Evolutionary conservation across 108 stramenopile genomes (phyloP).

Genomic region (Nitzschia sp.): DNA sequence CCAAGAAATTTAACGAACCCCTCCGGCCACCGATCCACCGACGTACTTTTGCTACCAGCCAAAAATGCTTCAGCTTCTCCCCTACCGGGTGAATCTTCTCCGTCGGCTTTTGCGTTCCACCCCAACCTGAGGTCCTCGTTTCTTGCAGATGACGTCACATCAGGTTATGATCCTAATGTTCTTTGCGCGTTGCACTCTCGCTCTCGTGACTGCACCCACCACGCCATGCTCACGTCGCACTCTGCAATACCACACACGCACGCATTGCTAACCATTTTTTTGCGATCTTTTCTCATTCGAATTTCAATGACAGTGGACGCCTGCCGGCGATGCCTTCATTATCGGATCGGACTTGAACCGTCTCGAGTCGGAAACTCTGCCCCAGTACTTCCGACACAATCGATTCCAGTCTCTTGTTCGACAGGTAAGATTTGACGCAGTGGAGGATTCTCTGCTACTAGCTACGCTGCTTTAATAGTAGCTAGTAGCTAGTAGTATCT

Average conservation of each 20-base stretch:
- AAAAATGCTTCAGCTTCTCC: neutral
- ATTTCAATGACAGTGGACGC: conserved; percentile 81
- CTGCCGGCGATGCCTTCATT: conserved; percentile 81
- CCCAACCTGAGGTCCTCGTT: conserved; percentile 16
- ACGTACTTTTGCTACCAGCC: neutral
- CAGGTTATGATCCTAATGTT: conserved; percentile 6
- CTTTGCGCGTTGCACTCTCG: neutral
- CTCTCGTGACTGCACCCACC: conserved; percentile 1
- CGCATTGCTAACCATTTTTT: neutral
- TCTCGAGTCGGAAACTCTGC: conserved; percentile 81
- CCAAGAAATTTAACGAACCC: conserved; percentile 6
- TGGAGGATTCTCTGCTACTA: neutral
- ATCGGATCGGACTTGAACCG: conserved; percentile 75
- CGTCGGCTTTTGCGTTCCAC: neutral
- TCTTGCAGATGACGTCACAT: conserved; percentile 8
- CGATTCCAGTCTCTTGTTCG: conserved; percentile 94
- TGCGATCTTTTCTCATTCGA: too few relatives aligned
- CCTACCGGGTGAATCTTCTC: conserved; percentile 1
- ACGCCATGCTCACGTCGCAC: neutral
- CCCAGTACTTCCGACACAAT: conserved; percentile 92
- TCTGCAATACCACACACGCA: neutral
- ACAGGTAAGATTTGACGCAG: conserved; percentile 76
- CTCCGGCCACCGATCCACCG: too few relatives aligned
- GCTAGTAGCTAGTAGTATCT: too few relatives aligned
- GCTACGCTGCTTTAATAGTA: too few relatives aligned